Evolutionary conservation across 768 basidiomycete species (phyloP).

Genomic region (Auricularia auricula-judae): DNA sequence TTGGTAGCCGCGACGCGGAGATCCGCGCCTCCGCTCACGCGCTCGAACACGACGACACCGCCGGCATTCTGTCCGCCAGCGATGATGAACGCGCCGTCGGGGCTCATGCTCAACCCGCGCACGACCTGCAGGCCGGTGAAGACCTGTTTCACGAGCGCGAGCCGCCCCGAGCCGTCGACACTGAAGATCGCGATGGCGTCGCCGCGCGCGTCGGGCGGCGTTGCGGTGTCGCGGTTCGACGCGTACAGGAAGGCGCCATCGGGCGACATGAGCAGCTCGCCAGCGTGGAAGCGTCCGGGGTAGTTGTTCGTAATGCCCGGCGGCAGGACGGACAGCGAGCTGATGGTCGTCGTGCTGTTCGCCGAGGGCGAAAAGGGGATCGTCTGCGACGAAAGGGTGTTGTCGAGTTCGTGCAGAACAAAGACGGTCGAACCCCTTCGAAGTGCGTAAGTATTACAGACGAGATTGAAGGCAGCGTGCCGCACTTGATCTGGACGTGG

Average conservation of each 20-base stretch:
- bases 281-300: constrained; percentile 35
- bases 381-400: constrained; percentile 46
- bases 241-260: constrained; percentile 46
- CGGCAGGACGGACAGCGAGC: constrained; percentile 23
- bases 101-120: constrained; percentile 50
- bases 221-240: constrained; percentile 53
- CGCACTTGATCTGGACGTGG: constrained; percentile 19
- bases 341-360: constrained; percentile 43
- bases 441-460: background rate
- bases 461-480: too few relatives aligned
- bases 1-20: constrained; percentile 44
- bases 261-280: constrained; percentile 47
- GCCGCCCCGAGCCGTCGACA: constrained; percentile 17
- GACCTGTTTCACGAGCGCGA: constrained; percentile 40
- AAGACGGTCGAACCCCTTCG: constrained; percentile 25
- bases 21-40: constrained; percentile 43
- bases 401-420: constrained; percentile 44
- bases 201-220: constrained; percentile 36
- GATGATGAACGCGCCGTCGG: constrained; percentile 41
- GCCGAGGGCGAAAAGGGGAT: constrained; percentile 28
- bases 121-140: constrained; percentile 56
- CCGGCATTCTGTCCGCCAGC: constrained; percentile 42
- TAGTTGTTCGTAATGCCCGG: background rate
- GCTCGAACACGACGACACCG: constrained; percentile 46
- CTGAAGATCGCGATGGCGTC: constrained; percentile 54